Conservation (phyloP, 305 asterid species). For the Coffea humblotiana region DNA sequence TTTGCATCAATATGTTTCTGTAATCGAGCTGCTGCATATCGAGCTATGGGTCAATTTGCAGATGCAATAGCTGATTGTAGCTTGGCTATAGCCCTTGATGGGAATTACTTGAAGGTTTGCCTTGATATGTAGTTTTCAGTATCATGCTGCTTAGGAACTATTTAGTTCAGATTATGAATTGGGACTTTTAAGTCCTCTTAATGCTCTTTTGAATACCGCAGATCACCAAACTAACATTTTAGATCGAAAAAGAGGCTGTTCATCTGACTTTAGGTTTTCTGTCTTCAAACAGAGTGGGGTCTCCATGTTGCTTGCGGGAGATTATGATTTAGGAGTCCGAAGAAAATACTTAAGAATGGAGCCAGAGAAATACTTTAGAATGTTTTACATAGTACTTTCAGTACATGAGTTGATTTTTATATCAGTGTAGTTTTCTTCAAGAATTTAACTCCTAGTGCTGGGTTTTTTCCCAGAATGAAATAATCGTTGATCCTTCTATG, state of each 20-base stretch:
- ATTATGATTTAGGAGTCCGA: neutral
- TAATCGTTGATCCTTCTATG: too few species aligned
- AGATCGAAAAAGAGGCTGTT: neutral
- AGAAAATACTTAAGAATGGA: neutral
- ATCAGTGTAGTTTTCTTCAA: neutral
- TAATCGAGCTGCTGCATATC: conserved; percentile 97
- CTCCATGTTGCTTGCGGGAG: neutral
- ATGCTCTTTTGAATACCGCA: neutral
- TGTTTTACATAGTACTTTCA: too few species aligned
- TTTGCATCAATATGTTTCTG: conserved; percentile 93
- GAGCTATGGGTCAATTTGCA: conserved; percentile 81
- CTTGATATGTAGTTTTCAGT: neutral
- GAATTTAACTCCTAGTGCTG: neutral
- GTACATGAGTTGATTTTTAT: neutral
- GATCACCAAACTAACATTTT: neutral
- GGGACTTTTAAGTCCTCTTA: neutral
- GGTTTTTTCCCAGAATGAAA: too few species aligned
- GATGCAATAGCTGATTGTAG: conserved; percentile 98
- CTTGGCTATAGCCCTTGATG: conserved; percentile 93
- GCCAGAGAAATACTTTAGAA: too few species aligned
- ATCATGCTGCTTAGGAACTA: neutral
- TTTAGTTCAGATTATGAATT: neutral
- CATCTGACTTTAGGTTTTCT: neutral
- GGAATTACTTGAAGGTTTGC: conserved; percentile 78
- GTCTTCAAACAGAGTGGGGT: neutral